Conservation (phyloP, 306 rosid genomes). For the Malus sieversii region DNA sequence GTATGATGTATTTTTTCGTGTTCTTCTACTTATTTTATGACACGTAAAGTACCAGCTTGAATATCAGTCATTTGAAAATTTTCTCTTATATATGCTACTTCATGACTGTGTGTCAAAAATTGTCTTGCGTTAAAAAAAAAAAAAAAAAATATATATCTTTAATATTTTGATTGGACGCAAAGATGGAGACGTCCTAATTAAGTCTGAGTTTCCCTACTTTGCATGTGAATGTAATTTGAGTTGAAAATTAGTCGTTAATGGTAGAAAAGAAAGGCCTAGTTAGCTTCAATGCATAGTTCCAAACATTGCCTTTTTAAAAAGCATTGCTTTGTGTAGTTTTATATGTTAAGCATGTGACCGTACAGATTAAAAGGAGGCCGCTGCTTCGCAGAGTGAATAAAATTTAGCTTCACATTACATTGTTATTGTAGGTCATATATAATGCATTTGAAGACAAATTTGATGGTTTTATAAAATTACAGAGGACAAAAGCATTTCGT, state of each 20-base stretch:
- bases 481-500: not conserved
- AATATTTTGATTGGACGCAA: too few species aligned
- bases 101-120: too few species aligned
- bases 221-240: not conserved
- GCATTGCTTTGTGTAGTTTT: not conserved
- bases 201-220: not conserved
- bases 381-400: not conserved
- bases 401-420: constrained; percentile 2
- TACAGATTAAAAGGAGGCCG: not conserved
- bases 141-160: too few species aligned
- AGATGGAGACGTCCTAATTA: too few species aligned
- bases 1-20: too few species aligned
- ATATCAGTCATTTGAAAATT: too few species aligned
- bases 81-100: too few species aligned
- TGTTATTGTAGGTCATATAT: not conserved
- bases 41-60: too few species aligned
- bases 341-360: not conserved
- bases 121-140: too few species aligned
- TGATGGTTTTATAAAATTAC: not conserved
- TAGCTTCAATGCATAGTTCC: not conserved
- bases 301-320: not conserved
- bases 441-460: not conserved
- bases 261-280: not conserved
- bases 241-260: not conserved
- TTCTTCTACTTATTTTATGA: too few species aligned